phyloP scores from a whole-genome alignment of 441 rosid species.

The Gossypium schwendimanii region DNA sequence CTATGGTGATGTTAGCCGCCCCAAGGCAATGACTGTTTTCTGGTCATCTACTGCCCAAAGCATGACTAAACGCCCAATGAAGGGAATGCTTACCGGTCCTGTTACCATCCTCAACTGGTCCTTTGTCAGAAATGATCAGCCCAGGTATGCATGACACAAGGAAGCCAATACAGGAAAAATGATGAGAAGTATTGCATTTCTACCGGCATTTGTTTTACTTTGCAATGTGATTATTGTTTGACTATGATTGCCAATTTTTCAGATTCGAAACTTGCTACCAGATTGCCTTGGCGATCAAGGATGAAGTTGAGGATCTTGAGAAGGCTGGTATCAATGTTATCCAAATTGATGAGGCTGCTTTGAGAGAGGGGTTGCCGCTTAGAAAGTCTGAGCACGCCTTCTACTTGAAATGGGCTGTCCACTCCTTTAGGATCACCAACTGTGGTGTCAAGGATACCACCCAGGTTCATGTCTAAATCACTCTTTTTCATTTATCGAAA shows the following conservation, averaged over 20 bases:
- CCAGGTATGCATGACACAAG: conserved; percentile 44
- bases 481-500: background rate
- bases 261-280: conserved; percentile 93
- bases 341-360: conserved; percentile 96
- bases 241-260: conserved; percentile 13
- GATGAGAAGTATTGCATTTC: background rate
- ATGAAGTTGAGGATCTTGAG: conserved; percentile 97
- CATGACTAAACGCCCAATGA: conserved; percentile 96
- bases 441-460: conserved; percentile 74
- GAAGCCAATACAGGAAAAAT: background rate
- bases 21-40: conserved; percentile 92
- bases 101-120: conserved; percentile 98
- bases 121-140: conserved; percentile 91
- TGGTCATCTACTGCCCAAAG: conserved; percentile 95
- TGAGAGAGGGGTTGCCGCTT: conserved; percentile 86
- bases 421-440: conserved; percentile 95
- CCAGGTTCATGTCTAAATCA: conserved; percentile 44
- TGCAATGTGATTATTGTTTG: background rate
- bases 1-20: conserved; percentile 98
- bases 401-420: conserved; percentile 98
- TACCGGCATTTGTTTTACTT: background rate
- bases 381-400: conserved; percentile 92
- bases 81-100: conserved; percentile 99
- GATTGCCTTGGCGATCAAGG: conserved; percentile 95
- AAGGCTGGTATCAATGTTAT: conserved; percentile 82